These are phyloP conservation scores for Penicillium sp. DNA, from an alignment of 2,329 filamentous ascomycete genomes.

Conservation along the genomic window DNA sequence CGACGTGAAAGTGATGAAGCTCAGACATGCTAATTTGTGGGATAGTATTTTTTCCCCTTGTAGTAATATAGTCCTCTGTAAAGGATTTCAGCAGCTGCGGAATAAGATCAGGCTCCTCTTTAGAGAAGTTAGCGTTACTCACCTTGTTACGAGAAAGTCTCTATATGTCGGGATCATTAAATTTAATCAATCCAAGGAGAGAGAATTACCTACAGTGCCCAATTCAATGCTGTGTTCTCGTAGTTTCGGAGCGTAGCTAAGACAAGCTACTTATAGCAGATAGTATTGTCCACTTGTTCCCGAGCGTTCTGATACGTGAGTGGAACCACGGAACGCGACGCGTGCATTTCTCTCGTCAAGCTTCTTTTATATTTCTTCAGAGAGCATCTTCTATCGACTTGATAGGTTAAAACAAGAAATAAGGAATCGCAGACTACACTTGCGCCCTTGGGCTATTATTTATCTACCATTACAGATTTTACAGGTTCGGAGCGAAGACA, in stretches of 20 bases:
- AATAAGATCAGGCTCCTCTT: conserved; percentile 11
- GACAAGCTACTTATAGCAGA: conserved; percentile 8
- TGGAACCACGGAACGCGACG: conserved; percentile 14
- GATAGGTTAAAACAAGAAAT: not conserved
- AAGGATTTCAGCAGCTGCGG: conserved; percentile 19
- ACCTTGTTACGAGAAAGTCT: conserved; percentile 12
- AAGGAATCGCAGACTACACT: not conserved
- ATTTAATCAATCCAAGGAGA: not conserved
- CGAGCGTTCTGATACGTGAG: conserved; percentile 10
- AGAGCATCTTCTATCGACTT: not conserved
- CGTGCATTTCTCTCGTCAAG: conserved; percentile 11
- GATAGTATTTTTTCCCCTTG: conserved; percentile 7
- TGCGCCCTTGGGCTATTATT: not conserved
- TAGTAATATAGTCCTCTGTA: conserved; percentile 16
- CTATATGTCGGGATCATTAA: conserved; percentile 6
- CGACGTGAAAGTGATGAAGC: conserved; percentile 14
- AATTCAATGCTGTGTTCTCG: conserved; percentile 7
- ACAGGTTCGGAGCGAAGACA: not conserved
- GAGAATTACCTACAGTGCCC: conserved; percentile 1
- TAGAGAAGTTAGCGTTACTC: conserved; percentile 5
- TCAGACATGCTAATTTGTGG: conserved; percentile 8
- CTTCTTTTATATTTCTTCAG: conserved; percentile 8
- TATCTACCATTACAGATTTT: too few relatives aligned
- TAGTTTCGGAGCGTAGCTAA: not conserved
- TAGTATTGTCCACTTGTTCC: conserved; percentile 11